Percentiles rank a stretch among this genome's conserved stretches.
Evolutionary conservation across 164 flowering plant genomes (phyloP).

Genomic region (Echeveria elegans): DNA sequence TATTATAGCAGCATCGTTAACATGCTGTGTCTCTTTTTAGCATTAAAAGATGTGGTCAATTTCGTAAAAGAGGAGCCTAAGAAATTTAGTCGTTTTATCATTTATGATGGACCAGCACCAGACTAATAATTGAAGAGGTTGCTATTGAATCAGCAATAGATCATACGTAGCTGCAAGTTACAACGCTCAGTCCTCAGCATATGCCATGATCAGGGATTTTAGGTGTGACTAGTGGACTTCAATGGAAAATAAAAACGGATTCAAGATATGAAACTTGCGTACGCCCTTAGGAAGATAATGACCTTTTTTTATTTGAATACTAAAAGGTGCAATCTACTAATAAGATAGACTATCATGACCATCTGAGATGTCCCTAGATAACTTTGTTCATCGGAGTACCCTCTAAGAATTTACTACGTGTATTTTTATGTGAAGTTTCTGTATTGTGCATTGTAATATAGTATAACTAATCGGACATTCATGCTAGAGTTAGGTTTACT

Average conservation of each 20-base stretch:
- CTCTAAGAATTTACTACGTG: background rate
- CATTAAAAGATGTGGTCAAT: background rate
- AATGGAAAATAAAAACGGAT: background rate
- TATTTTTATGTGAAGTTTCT: background rate
- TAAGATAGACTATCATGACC: background rate
- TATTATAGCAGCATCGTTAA: conserved; percentile 15
- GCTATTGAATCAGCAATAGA: background rate
- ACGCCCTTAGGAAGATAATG: background rate
- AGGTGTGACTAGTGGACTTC: background rate
- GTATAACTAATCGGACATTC: background rate
- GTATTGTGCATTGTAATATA: background rate
- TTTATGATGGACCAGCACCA: background rate
- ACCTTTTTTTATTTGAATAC: background rate
- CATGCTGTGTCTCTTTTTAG: background rate
- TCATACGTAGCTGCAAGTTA: background rate
- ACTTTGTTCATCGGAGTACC: background rate
- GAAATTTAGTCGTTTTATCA: background rate
- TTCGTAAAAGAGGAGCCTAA: background rate
- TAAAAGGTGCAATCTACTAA: background rate
- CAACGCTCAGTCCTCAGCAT: background rate
- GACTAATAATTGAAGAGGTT: background rate
- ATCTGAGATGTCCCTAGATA: background rate
- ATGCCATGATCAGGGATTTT: background rate
- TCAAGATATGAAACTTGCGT: background rate
- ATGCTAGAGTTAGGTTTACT: background rate